Percentiles rank a stretch among this genome's conserved stretches.
These are phyloP conservation scores for Kernera saxatilis DNA, from an alignment of 345 rosid genomes.

Conservation along the genomic window DNA sequence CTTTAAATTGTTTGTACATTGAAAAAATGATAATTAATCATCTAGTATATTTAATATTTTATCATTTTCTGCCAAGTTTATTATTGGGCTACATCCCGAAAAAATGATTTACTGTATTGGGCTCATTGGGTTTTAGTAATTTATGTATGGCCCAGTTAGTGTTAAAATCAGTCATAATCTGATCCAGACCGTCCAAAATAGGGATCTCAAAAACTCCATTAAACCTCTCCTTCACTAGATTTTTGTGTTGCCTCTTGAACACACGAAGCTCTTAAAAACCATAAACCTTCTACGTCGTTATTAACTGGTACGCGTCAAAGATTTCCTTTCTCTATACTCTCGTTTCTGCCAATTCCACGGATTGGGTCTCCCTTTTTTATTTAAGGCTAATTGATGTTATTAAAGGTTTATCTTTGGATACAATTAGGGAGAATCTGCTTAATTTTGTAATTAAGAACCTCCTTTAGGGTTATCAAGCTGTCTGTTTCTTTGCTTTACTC, in stretches of 20 bases:
- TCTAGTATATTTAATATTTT: too few relatives aligned
- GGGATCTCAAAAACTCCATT: not conserved
- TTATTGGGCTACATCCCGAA: not conserved
- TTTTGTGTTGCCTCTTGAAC: not conserved
- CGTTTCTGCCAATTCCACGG: not conserved
- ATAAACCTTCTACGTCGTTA: not conserved
- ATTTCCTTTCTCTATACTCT: not conserved
- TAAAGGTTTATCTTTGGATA: not conserved
- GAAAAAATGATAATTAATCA: too few relatives aligned
- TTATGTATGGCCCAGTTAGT: not conserved
- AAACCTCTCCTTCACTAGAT: not conserved
- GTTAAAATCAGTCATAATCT: not conserved
- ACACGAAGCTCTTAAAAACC: not conserved
- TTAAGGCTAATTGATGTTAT: not conserved
- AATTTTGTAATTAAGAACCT: not conserved
- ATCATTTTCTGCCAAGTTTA: not conserved
- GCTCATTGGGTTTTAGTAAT: not conserved
- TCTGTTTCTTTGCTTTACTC: not conserved
- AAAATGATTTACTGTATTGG: not conserved
- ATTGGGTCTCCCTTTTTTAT: not conserved
- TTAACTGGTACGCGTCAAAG: not conserved
- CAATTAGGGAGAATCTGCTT: not conserved
- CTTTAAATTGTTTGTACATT: too few relatives aligned
- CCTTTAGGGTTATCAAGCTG: not conserved
- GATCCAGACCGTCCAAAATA: constrained; percentile 1